Base-by-base conservation (phyloP, 768 basidiomycete genomes). In the Lentinula aciculospora region DNA sequence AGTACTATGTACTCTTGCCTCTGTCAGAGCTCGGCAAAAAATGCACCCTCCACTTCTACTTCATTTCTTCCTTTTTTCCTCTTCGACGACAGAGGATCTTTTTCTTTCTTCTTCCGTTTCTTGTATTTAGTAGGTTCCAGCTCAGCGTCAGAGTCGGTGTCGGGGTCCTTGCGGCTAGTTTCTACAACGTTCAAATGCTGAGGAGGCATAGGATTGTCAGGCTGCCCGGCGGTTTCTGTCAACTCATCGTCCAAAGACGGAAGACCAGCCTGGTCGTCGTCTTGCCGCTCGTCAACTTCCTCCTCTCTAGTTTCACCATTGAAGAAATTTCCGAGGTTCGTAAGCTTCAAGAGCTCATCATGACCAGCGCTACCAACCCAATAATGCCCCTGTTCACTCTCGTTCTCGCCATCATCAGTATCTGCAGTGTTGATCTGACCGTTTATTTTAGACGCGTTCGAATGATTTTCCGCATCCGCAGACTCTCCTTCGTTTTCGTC, bases 351-450 rank as follows among this genome's bases (percentile, higher is more conserved):
- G 7, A 81, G 76, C 57, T 96, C 91, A 60, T 98, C 95, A 63
- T 98, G 94, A 29, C 92, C 92, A 25, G 85, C 91, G 68, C 93
- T 95, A 21, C 87, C 95, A n/a, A 94, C 81, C 92, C 94, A 97
- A 74, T 85, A 86, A 21, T 80, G 79, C 58, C 67, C 62, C 48
- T 62, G 56, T 53, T 51, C 19, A 9, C 9, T 9, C 8, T 44
- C 21, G 10, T 44, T 39, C 36, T 57, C 37, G 17, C 29, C 36
- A 28, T 63, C 59, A 17, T 62, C 61, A 1, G 65, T 63, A 17
- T 65, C 66, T 44, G 21, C 19, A 8, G 15, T 17, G 27, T 50
- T 19, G 17, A 15, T 9, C 29, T 15, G n/a, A n/a, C 6, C 27
- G 19, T 10, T 2, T 12, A 19, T 2, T 9, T 51, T 32, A n/a